Evolutionary conservation across 2,329 filamentous ascomycete species (phyloP).

Genomic region (Fusarium marasasianum): DNA sequence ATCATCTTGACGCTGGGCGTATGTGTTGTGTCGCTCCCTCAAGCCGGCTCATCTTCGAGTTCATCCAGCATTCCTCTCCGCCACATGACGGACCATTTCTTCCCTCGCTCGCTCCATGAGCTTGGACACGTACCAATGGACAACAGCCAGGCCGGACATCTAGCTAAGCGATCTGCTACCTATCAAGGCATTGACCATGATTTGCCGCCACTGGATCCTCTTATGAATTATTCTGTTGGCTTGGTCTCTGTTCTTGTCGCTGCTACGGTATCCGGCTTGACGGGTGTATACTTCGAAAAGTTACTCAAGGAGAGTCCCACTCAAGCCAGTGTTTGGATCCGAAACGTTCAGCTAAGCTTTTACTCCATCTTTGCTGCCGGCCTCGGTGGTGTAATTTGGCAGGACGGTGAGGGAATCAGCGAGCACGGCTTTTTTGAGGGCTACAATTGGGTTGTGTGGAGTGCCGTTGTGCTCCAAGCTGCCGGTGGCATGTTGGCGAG

Average conservation of each 20-base stretch:
- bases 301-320: constrained; percentile 85
- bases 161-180: constrained; percentile 74
- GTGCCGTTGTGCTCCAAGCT: constrained; percentile 83
- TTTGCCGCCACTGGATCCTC: constrained; percentile 55
- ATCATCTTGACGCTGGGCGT: constrained; percentile 84
- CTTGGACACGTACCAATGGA: constrained; percentile 63
- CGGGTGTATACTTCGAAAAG: constrained; percentile 90
- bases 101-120: constrained; percentile 82
- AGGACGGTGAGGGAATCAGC: constrained; percentile 85
- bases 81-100: constrained; percentile 73
- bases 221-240: constrained; percentile 83
- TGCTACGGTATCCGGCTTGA: constrained; percentile 83
- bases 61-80: constrained; percentile 67
- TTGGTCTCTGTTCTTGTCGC: constrained; percentile 80
- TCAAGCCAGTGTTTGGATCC: constrained; percentile 85
- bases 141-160: constrained; percentile 22
- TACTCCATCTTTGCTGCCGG: constrained; percentile 93
- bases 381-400: constrained; percentile 84
- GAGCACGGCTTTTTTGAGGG: constrained; percentile 92
- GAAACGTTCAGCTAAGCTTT: constrained; percentile 93
- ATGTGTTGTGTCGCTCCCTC: constrained; percentile 83
- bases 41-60: constrained; percentile 62
- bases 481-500: constrained; percentile 81
- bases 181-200: constrained; percentile 86
- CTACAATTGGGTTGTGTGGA: constrained; percentile 93